Base-by-base conservation (phyloP, 2,329 filamentous ascomycete genomes). In the Xylaria sp. region DNA sequence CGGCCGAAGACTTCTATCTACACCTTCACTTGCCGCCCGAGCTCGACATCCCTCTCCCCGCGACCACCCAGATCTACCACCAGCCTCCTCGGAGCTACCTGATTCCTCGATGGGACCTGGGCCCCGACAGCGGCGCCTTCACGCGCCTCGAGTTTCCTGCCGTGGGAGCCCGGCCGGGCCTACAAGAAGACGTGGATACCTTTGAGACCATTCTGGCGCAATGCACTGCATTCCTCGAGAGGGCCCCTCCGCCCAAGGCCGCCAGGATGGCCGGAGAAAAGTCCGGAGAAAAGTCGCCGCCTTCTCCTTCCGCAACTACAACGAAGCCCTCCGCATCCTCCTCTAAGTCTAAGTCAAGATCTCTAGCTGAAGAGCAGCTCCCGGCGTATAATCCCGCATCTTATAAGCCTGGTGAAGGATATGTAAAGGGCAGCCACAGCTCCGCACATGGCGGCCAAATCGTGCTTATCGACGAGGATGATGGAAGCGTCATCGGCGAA, bases 201-300 rank as follows among this genome's bases (percentile, higher is more conserved):
- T 98, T 98, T 77, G 95, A 98, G 84, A 98, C 95, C 2, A 98
- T 98, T 73, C 86, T 98, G 60, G 95, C 95, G n/a, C 94, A 98
- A 82, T 98, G 95, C 81, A 98, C 95, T 1, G 93, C 95, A 1
- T 98, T 99, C 80, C 88, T 97, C 4, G 95, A 98, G 81, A 90
- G 94, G 54, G 91, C 93, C 10, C 85, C 90, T 50, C 89, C 92
- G 7, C 90, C 88, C 10, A 83, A 81, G 71, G 69, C 74, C 63
- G 55, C 70, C 78, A 82, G 74, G 79, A 75, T 75, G 65, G 72
- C 75, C 39, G 73, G 74, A 41, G 71, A 74, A 56, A 76, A 73
- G 52, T 72, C 75, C 37, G 74, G 74, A 41, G 71, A 74, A 54
- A 76, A 73, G 52, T 67, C 73, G 9, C 58, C 72, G 10, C 70